Conservation (phyloP, 306 rosid genomes). For the Cajanus cajan region DNA sequence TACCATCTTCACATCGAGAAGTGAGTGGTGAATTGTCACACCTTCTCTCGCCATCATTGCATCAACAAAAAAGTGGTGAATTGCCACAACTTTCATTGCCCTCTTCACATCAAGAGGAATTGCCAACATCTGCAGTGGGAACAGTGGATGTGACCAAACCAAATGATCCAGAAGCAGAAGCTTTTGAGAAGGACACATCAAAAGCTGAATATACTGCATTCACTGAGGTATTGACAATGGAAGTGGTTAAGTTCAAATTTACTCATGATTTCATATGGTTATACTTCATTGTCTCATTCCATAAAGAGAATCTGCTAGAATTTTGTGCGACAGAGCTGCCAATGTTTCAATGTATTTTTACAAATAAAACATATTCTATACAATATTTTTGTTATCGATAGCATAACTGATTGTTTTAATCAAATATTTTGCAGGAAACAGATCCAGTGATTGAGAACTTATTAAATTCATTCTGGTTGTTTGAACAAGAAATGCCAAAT, state of each 20-base stretch:
- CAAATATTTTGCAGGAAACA: slow-evolving; percentile 4
- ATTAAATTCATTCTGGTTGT: slow-evolving; percentile 3
- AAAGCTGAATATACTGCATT: neutral
- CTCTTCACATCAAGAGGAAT: neutral
- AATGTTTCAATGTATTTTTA: neutral
- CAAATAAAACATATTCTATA: neutral
- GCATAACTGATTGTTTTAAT: neutral
- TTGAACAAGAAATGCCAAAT: neutral
- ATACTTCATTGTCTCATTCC: neutral
- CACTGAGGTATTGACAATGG: neutral
- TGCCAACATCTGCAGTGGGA: neutral
- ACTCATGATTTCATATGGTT: neutral
- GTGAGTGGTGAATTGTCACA: neutral
- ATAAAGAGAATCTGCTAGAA: neutral
- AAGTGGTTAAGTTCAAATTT: neutral
- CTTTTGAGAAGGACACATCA: neutral
- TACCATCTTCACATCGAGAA: neutral
- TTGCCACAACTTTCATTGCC: neutral
- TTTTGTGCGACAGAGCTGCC: neutral
- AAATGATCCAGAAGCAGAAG: neutral
- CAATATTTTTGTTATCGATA: neutral
- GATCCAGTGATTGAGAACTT: slow-evolving; percentile 28
- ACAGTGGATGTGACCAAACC: neutral
- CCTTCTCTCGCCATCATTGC: neutral
- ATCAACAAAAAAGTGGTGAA: neutral